Evolutionary conservation across 2,329 filamentous ascomycete genomes (phyloP).

Genomic region (Salinomyces thailandicus): DNA sequence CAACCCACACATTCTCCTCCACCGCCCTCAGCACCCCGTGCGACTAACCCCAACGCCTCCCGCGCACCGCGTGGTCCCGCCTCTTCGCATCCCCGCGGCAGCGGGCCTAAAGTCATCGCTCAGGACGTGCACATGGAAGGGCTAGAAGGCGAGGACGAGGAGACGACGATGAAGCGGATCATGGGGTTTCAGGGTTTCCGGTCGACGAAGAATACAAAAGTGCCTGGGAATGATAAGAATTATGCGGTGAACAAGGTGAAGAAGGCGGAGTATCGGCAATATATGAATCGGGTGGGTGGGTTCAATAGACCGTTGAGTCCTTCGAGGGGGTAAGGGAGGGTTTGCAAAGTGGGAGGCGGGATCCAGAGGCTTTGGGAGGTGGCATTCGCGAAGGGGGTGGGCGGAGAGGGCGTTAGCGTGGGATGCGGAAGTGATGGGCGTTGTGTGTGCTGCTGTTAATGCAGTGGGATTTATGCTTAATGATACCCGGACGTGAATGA

Average conservation of each 20-base stretch:
- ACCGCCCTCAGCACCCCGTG: slow-evolving; percentile 3
- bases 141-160: slow-evolving; percentile 44
- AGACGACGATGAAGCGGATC: slow-evolving; percentile 66
- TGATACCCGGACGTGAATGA: too few species aligned
- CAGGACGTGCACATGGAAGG: slow-evolving; percentile 13
- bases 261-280: slow-evolving; percentile 90
- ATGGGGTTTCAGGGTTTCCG: slow-evolving; percentile 87
- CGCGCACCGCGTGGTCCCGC: neutral
- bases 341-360: too few species aligned
- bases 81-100: neutral
- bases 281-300: slow-evolving; percentile 79
- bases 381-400: too few species aligned
- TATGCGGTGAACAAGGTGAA: slow-evolving; percentile 83
- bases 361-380: too few species aligned
- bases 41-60: too few species aligned
- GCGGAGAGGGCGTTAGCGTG: too few species aligned
- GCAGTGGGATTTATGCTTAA: too few species aligned
- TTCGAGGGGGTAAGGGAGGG: neutral
- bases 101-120: neutral
- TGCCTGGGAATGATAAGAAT: slow-evolving; percentile 69
- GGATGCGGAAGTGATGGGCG: too few species aligned
- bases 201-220: slow-evolving; percentile 78
- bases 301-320: slow-evolving; percentile 62
- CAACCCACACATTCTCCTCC: slow-evolving; percentile 5
- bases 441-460: too few species aligned